Percentiles rank a stretch among this genome's conserved stretches.
These are phyloP conservation scores for Hymenoscyphus salicellus DNA, from an alignment of 2,329 filamentous ascomycete genomes.

Conservation along the genomic window DNA sequence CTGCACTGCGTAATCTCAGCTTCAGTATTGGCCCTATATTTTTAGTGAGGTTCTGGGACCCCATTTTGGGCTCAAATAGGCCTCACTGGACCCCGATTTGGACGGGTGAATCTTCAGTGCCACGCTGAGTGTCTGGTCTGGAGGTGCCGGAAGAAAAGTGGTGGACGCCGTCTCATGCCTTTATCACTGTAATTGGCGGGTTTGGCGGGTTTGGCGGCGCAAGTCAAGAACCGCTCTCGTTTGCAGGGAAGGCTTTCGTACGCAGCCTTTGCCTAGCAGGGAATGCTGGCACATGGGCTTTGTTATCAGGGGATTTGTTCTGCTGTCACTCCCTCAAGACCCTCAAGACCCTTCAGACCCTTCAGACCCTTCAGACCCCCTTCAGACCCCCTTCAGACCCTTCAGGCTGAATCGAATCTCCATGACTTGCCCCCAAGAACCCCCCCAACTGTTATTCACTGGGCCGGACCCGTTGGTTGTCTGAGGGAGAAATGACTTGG, in stretches of 20 bases:
- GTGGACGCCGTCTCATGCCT: not conserved
- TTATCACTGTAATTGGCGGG: not conserved
- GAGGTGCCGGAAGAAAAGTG: not conserved
- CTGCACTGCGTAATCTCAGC: not conserved
- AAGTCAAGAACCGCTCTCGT: not conserved
- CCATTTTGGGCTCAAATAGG: not conserved
- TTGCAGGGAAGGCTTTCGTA: not conserved
- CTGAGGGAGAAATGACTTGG: not conserved
- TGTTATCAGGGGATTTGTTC: not conserved
- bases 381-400: too few species aligned
- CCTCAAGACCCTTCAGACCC: too few species aligned
- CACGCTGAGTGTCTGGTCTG: not conserved
- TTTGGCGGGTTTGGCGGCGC: not conserved
- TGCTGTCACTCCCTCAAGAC: too few species aligned
- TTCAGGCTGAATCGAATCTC: not conserved
- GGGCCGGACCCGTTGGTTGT: not conserved
- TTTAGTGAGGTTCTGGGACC: not conserved
- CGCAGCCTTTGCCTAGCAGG: too few species aligned
- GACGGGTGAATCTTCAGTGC: not conserved
- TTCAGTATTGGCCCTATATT: not conserved
- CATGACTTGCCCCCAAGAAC: not conserved
- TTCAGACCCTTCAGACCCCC: too few species aligned
- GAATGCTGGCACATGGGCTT: not conserved
- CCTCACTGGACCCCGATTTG: not conserved
- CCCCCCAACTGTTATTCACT: not conserved